phyloP scores from a whole-genome alignment of 2,329 filamentous ascomycete species.

The Fonsecaea pugnacius region DNA sequence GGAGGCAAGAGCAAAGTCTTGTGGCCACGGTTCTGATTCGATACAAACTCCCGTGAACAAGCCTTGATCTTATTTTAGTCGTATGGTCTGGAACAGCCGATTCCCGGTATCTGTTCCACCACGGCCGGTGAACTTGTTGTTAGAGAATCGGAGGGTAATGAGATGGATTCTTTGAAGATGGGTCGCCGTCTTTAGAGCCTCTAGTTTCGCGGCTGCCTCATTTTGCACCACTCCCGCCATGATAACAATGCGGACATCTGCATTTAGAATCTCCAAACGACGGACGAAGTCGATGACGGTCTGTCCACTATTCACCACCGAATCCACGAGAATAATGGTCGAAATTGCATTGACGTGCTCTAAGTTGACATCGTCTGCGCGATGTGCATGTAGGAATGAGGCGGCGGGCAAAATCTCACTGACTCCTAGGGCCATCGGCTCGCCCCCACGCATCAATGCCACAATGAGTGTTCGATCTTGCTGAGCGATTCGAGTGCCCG shows the following conservation, averaged over 20 bases:
- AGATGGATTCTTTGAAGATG: neutral
- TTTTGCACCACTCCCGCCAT: constrained; percentile 6
- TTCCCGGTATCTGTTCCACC: constrained; percentile 8
- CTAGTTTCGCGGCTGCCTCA: neutral
- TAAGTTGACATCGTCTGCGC: neutral
- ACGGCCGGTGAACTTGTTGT: constrained; percentile 5
- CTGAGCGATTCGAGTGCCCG: constrained; percentile 53
- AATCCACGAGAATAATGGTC: neutral
- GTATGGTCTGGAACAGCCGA: neutral
- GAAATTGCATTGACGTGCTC: neutral
- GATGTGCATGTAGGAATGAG: constrained; percentile 45
- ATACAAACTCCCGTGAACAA: too few species aligned
- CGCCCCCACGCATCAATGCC: constrained; percentile 66
- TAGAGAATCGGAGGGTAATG: constrained; percentile 41
- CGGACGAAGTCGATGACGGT: neutral
- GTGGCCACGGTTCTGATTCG: too few species aligned
- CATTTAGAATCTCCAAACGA: neutral
- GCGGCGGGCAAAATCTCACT: constrained; percentile 58
- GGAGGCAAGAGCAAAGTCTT: too few species aligned
- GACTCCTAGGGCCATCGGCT: constrained; percentile 65
- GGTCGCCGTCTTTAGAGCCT: neutral
- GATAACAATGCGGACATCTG: neutral
- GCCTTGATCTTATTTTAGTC: too few species aligned
- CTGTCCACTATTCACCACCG: constrained; percentile 6
- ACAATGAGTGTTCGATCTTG: constrained; percentile 60